Evolutionary conservation across 1,284 basidiomycete genomes (phyloP), one percentile per base, ranked within the genome.

Genomic region (Malassezia japonica): DNA sequence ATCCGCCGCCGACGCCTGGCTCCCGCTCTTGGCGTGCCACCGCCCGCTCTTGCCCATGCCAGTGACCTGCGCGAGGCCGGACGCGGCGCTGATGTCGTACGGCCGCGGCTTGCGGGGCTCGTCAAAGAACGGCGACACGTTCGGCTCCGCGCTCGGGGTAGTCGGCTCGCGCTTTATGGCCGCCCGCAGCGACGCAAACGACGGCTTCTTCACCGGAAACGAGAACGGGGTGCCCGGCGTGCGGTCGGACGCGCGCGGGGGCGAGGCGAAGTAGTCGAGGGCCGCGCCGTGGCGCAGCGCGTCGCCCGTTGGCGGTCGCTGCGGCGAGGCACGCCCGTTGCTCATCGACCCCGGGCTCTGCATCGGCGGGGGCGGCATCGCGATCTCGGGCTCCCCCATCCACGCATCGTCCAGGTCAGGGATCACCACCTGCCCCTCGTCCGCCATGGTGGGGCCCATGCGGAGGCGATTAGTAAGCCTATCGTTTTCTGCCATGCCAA

Each of bases 371-470:
- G 59, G 51, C 10, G 54, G 42, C 12, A 36, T 44, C 7, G 54
- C 51, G 4, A 60, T 60, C 23, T 55, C 33, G 3, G 53, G 48
- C n/a, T 48, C 55, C 23, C 63, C 55, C 20, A 55, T 31, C 37
- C 65, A 55, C 36, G 65, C 66, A 25, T 64, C 67, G 38, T 70
- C 68, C 29, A 70, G 50, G 48, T 70, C 68, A 1, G 68, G 68
- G 20, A 70, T 69, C 31, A 65, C 60, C 34, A 70, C 65, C 57
- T 70, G 67, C 56, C 35, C 49, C 16, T 41, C 50, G 27, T 48
- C 46, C 20, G 34, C 49, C 46, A 35, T 37, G 13, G 29, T 21
- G 21, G 15, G 20, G 21, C n/a, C 27, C 40, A 12, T 31, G 32
- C 16, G 9, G 33, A 8, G 9, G 33, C 33, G 6, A 8, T 43